Base-by-base conservation (phyloP, 495 filamentous ascomycete genomes). In the Aspergillus carlsbadensis region DNA sequence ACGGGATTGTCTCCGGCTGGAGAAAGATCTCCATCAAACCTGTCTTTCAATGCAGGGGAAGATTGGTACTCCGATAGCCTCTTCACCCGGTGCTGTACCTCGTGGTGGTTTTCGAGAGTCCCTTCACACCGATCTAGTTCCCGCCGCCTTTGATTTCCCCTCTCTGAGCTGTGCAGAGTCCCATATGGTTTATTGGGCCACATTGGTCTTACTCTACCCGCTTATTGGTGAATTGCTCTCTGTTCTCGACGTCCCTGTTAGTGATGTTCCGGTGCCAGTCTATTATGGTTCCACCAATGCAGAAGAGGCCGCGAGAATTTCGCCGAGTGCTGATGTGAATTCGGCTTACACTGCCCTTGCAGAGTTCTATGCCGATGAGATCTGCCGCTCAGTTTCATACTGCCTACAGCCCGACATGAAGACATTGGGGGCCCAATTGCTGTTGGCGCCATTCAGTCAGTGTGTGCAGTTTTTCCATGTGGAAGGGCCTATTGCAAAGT, bases 381-480 rank as follows among this genome's bases (percentile, higher is more conserved):
- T 64, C 10, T 67, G 64, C 31, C 58, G 60, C 36, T 62, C 58
- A 4, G 59, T 60, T 18, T 43, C 61, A 1, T 67, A 60, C 7
- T 58, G 51, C 10, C 18, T 65, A 26, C 62, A 67, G 33, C 64
- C 60, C 8, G 48, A 59, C 11, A 57, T 58, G 49, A 69, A 69
- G 41, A 58, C 59, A n/a, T 15, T 65, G 36, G 61, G 61, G 1
- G 57, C 55, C 8, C 59, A 65, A 44, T 4, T 60, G 3, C 34
- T 65, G 10, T 53, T 69, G n/a, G 60, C 58, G 2, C 56, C 60
- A 5, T 47, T 69, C 6, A 66, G 58, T 14, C 62, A 69, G 21
- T 45, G 55, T 24, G 53, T 56, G 7, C 64, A 69, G 29, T 60
- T 66, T 41, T 66, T 56, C 33, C 52, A 56, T 34, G 61, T 62